phyloP scores from a whole-genome alignment of 2,329 filamentous ascomycete species.

The Sporothrix curviconia region DNA sequence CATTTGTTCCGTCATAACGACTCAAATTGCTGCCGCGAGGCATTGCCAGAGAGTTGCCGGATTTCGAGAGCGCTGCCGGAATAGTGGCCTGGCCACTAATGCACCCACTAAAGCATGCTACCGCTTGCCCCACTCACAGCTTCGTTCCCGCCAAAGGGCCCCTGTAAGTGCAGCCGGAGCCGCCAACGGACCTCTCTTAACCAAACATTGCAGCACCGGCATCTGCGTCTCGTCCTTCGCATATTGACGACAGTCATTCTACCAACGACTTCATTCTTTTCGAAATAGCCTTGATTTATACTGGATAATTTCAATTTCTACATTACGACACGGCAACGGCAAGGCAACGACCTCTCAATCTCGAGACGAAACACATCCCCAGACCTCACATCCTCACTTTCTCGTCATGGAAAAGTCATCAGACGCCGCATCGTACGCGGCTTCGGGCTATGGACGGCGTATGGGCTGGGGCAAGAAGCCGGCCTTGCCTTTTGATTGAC shows the following conservation, averaged over 20 bases:
- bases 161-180: neutral
- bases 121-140: neutral
- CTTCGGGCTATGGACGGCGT: conserved; percentile 33
- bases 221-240: no score
- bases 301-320: no score
- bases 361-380: no score
- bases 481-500: conserved; percentile 39
- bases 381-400: no score
- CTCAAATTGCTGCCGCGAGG: neutral
- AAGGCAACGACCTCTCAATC: no score
- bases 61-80: neutral
- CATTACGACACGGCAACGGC: no score
- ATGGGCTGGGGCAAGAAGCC: conserved; percentile 40
- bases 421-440: conserved; percentile 22
- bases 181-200: no score
- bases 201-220: no score
- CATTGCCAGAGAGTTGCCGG: neutral
- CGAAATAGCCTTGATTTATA: no score
- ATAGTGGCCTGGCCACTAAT: neutral
- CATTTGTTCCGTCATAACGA: neutral
- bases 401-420: conserved; percentile 12
- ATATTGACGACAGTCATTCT: no score
- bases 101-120: neutral
- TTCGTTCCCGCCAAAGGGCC: neutral
- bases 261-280: no score